Conservation (phyloP, 139 green algal genomes). For the Chlamydomonas schloesseri region DNA sequence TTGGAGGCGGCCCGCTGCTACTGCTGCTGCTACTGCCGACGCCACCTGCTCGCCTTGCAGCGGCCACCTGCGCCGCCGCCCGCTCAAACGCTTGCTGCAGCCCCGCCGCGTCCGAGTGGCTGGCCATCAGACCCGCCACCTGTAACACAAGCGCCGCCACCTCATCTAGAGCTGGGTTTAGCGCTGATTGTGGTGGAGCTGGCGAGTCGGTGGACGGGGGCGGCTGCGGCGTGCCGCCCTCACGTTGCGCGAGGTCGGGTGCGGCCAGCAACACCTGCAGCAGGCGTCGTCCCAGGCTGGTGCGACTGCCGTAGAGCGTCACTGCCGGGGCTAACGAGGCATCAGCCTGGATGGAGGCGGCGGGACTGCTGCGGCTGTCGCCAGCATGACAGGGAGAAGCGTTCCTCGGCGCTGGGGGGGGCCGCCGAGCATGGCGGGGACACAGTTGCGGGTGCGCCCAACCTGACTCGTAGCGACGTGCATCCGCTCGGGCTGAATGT, state of each 20-base stretch:
- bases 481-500: too few relatives aligned
- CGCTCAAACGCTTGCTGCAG: not conserved
- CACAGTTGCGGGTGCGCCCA: too few relatives aligned
- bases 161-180: not conserved
- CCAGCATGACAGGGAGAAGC: too few relatives aligned
- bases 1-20: too few relatives aligned
- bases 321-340: too few relatives aligned
- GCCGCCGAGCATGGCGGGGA: not conserved
- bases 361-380: not conserved
- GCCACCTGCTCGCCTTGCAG: not conserved
- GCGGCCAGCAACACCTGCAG: not conserved
- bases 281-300: too few relatives aligned
- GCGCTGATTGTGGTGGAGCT: too few relatives aligned
- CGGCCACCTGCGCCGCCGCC: not conserved
- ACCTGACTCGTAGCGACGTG: too few relatives aligned
- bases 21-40: not conserved
- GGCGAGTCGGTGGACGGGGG: too few relatives aligned
- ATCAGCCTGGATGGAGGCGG: not conserved
- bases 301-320: too few relatives aligned
- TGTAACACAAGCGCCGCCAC: not conserved
- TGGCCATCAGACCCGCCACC: not conserved
- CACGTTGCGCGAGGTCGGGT: not conserved
- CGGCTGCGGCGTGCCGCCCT: too few relatives aligned
- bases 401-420: too few relatives aligned
- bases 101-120: conserved; percentile 2